Evolutionary conservation across 108 stramenopile species (phyloP).

Genomic region (Conticribra weissflogii): DNA sequence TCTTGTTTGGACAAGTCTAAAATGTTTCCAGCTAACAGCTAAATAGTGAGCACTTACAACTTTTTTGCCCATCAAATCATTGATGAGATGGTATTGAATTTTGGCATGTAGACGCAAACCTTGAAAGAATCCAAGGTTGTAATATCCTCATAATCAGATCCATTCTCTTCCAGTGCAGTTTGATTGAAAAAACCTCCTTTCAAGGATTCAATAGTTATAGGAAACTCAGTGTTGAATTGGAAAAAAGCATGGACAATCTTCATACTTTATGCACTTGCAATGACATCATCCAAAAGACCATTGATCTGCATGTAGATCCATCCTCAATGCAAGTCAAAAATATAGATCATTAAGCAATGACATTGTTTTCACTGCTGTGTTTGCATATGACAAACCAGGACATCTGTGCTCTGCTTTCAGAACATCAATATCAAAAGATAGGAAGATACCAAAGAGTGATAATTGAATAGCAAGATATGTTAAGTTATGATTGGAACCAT

Average conservation of each 20-base stretch:
- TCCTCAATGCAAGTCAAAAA: not conserved
- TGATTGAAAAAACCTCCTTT: no score
- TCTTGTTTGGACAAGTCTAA: not conserved
- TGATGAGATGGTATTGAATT: not conserved
- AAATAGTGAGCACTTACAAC: not conserved
- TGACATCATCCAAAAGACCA: not conserved
- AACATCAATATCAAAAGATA: not conserved
- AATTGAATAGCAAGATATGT: not conserved
- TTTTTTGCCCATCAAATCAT: not conserved
- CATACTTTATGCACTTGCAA: not conserved
- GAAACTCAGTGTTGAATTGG: not conserved
- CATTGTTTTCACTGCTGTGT: not conserved
- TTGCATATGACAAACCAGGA: constrained; percentile 5
- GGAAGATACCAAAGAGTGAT: constrained; percentile 1
- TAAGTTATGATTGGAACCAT: constrained; percentile 3
- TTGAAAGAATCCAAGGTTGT: not conserved
- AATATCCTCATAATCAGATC: not conserved
- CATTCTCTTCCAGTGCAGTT: no score
- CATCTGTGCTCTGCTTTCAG: constrained; percentile 2
- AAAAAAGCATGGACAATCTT: not conserved
- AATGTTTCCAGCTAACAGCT: not conserved
- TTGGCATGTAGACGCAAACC: not conserved
- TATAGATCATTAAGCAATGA: not conserved
- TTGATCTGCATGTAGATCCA: not conserved
- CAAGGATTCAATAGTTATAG: not conserved